Base-by-base conservation (phyloP, 345 rosid species). In the Euphorbia tirucalli region DNA sequence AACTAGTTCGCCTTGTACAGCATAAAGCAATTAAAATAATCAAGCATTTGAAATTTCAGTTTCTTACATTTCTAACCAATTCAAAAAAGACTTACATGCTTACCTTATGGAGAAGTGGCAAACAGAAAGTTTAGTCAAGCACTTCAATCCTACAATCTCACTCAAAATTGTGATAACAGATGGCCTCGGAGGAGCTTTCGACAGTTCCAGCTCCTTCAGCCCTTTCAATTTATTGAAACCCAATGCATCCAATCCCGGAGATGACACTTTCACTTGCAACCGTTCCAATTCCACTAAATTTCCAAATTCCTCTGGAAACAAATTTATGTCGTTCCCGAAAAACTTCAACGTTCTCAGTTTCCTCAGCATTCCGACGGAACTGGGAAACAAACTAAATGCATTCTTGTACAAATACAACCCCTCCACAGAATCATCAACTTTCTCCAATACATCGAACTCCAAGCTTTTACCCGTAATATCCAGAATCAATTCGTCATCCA, bases 51-150 rank as follows among this genome's bases (percentile, higher is more conserved):
- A 30, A 28, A 5, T n/a, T 43, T 57, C 44, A 43, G 8, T 0
- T 28, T 24, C 25, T 55, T 24, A 13, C 41, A 28, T 56, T 69
- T 10, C 32, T 35, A 49, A 68, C 24, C 19, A 18, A 71, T 25
- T 31, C 19, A 61, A 56, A 77, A 71, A 25, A 18, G 10, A 54
- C 8, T 18, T 21, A 15, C 43, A 65, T 22, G 71, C 69, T 57
- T 71, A 90, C 99, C 99, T 89, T 18, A 95, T 86, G 5, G 97
- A 95, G 75, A 95, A 95, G 72, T 89, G 90, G 66, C 97, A 89
- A 81, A 92, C 91, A 76, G 97, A 89, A 37, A 95, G 97, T 79
- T 84, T 95, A 14, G 91, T 89, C 89, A 95, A 86, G 80, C 83
- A 78, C 71, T 84, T 85, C 24, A 95, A 87, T 70, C 87, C 96